These are phyloP conservation scores for Chaetoceros tenuissimus DNA, from an alignment of 108 stramenopile species.

Conservation along the genomic window DNA sequence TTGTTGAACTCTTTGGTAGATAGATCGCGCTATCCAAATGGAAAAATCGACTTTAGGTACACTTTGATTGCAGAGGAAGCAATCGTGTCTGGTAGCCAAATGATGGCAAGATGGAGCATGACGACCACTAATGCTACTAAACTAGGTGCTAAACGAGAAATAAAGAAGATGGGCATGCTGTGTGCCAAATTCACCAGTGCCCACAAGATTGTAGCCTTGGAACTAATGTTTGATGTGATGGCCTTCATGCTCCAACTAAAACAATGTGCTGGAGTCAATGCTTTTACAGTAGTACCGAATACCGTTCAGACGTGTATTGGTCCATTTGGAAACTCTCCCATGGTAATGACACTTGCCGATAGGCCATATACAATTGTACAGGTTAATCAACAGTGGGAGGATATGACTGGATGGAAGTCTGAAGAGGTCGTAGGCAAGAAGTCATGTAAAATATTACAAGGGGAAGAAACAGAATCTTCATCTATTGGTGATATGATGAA, in stretches of 20 bases:
- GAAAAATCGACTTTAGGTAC: conserved; percentile 77
- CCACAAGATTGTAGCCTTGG: conserved; percentile 79
- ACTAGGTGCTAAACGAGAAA: conserved; percentile 75
- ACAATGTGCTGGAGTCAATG: conserved; percentile 74
- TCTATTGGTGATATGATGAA: conserved; percentile 50
- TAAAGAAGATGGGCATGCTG: conserved; percentile 89
- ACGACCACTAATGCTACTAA: conserved; percentile 77
- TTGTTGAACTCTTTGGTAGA: conserved; percentile 76
- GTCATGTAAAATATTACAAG: conserved; percentile 64
- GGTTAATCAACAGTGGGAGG: conserved; percentile 84
- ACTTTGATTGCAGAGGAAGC: conserved; percentile 83
- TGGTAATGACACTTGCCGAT: conserved; percentile 81
- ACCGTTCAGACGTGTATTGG: conserved; percentile 79
- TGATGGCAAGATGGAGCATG: conserved; percentile 95
- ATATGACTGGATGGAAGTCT: conserved; percentile 75
- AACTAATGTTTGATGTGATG: conserved; percentile 97
- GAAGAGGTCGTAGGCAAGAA: conserved; percentile 78
- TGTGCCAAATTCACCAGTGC: conserved; percentile 85
- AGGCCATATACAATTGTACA: conserved; percentile 82
- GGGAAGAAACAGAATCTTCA: conserved; percentile 36
- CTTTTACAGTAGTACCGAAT: conserved; percentile 79
- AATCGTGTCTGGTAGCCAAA: conserved; percentile 80
- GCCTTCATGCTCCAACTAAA: conserved; percentile 97
- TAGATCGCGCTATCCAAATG: conserved; percentile 53
- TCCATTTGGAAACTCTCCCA: conserved; percentile 63